Base-by-base conservation (phyloP, 192 early-diverging fungal species). In the Rhizophlyctis rosea region DNA sequence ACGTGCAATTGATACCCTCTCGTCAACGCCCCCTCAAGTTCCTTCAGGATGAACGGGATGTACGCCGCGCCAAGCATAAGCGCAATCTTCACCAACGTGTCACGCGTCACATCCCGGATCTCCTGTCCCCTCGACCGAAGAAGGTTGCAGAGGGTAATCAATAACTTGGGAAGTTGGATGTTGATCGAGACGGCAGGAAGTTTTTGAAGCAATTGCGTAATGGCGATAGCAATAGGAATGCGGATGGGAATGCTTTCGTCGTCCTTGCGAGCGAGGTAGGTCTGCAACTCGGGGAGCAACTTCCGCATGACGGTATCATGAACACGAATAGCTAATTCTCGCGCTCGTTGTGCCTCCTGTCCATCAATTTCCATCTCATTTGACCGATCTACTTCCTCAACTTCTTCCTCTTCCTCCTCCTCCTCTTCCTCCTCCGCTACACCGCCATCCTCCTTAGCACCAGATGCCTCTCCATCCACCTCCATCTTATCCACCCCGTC, bases 1-100 rank as follows among this genome's bases (percentile, higher is more conserved):
- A 99, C 91, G 71, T 98, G 96, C 32, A 91, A 78, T 61, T 95
- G 90, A 61, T 93, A 90, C 44, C 96, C 98, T 4, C 90, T 80
- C 28, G 82, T 77, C 50, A 99, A 70, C 23, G 87, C 86, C 18
- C 82, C 73, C 47, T 76, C 74, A 33, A 99, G 76, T 70, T 96
- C 93, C 61, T 88, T 89, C 18, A 99, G 66, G 49, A 98, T 84
- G 70, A 95, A 99, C 7, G 77, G 81, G 57, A 99, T 86, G 75
- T 91, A 98, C 4, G 70, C 36, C 0, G 91, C 79, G 3, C 94
- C 94, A 16, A 98, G 75, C 69, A 93, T 84, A 34, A 82, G 82
- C 9, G 85, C 82, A 36, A 98, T 95, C 63, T 90, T 94, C 36
- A 91, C 75, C 11, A 99, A 66, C 0, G 94, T 96, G 28, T 91